Evolutionary conservation across 805 yeast species (phyloP), one percentile per base, ranked within the genome.

Genomic region (Candida broadrunensis): DNA sequence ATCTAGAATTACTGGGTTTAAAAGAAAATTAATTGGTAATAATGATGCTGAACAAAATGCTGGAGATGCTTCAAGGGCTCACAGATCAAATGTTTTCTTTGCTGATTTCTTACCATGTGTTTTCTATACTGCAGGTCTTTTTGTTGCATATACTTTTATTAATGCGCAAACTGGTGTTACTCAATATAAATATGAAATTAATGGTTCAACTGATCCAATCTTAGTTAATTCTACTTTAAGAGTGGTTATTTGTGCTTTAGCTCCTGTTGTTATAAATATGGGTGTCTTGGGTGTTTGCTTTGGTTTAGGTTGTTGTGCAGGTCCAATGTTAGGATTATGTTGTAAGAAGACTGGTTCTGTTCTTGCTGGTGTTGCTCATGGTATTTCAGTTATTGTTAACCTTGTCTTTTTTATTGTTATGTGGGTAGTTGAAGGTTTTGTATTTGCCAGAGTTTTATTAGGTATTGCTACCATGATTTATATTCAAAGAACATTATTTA

Each of bases 361-460:
- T 31, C 82, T 82, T 70, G 99, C 99, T 30, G 97, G 88, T 57
- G 68, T 93, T 62, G 96, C 98, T 16, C 99, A 93, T 60, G 97
- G 96, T 70, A 73, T 88, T 55, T 89, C 97, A 14, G 97, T 95
- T 40, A 65, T 95, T 54, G 73, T 88, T 50, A 95, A 91, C 73
- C 71, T 93, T 52, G 73, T 84, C 30, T 87, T 88, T 77, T 91
- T 88, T 72, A 85, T 91, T 65, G 87, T 90, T 45, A 85, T 91
- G 90, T 93, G 99, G 99, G 95, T 88, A 47, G 67, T 89, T 61
- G 96, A 90, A 73, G 91, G 95, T 51, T 93, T 93, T 84, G 76
- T 74, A 54, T 95, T 93, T 61, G 75, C 85, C 24, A 85, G 88
- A 70, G 85, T 88, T 78, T 75, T 95, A 65, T 67, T 90, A 49